Evolutionary conservation across 257 asterid genomes (phyloP), one percentile per base, ranked within the genome.

Genomic region (Solanum pennellii): DNA sequence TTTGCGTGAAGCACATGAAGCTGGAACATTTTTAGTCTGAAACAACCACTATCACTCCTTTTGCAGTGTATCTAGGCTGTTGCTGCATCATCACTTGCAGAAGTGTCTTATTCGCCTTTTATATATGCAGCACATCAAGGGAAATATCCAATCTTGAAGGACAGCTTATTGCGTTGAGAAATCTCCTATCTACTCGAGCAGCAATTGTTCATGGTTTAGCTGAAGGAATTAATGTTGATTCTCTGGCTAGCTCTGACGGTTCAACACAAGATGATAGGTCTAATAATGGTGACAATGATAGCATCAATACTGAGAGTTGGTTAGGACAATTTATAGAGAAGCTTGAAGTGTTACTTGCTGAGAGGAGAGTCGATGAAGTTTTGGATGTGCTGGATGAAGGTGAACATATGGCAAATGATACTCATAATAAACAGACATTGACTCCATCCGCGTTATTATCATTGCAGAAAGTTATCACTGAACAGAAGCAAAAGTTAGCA

Each of bases 121-220:
- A 18, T 77, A 65, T 86, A 9, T 90, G 88, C 98, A 97, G 99
- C 86, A 95, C 98, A 41, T 94, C 98, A 52, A 94, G 93, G 89
- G 99, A 95, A 87, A 97, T 97, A 12, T 95, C 97, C 73, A 94
- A 95, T 89, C 98, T 97, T 9, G 99, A 95, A 92, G 99, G 98
- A 74, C 97, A 97, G 93, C 98, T 97, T 9, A 94, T 93, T 3
- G 90, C 98, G 75, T 89, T 97, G 74, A 95, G 93, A 88, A 95
- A 94, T 77, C 97, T 93, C 72, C 88, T 97, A 11, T 92, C 97
- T 0, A 89, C 94, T 6, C 94, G 97, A 6, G 99, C 98, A 37
- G 92, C 94, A 10, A 85, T 93, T 56, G 92, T 97, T 71, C 99
- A 92, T 62, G 90, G 86, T 60, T 89, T 97, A 87, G 94, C 96